phyloP scores from a whole-genome alignment of 441 rosid genomes.

The Eugenia klotzschiana region DNA sequence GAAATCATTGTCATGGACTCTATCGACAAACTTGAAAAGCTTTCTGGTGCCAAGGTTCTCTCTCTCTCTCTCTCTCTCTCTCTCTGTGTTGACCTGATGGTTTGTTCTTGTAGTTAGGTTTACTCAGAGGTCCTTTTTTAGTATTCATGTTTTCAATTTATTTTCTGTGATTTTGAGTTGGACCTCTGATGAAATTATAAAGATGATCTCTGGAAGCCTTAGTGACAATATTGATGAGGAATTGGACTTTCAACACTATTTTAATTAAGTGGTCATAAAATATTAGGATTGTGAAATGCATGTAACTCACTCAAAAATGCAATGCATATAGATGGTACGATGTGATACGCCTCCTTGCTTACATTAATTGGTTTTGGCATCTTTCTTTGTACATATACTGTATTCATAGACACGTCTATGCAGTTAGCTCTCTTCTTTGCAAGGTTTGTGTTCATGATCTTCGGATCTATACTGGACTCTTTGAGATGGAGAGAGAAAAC shows the following conservation, averaged over 20 bases:
- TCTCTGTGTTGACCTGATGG: not conserved
- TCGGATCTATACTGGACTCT: not conserved
- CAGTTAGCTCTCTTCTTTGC: not conserved
- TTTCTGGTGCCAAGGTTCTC: conserved; percentile 78
- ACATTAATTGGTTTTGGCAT: not conserved
- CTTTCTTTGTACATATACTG: not conserved
- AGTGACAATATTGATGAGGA: not conserved
- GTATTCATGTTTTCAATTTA: not conserved
- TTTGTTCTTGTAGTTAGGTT: not conserved
- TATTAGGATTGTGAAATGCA: not conserved
- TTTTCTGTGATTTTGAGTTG: not conserved
- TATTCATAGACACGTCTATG: not conserved
- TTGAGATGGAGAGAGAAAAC: not conserved
- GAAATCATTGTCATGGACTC: conserved; percentile 77
- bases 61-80: not conserved
- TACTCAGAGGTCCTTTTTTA: not conserved
- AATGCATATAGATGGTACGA: not conserved
- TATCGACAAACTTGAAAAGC: conserved; percentile 71
- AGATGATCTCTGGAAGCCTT: not conserved
- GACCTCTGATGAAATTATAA: not conserved
- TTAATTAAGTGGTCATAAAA: not conserved
- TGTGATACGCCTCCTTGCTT: not conserved
- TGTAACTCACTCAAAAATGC: not conserved
- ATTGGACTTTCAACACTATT: not conserved
- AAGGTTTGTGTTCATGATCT: not conserved